Percentiles rank a stretch among this genome's conserved stretches.
Evolutionary conservation across 192 early-diverging fungal species (phyloP).

Genomic region (Phlyctochytrium planicorne): DNA sequence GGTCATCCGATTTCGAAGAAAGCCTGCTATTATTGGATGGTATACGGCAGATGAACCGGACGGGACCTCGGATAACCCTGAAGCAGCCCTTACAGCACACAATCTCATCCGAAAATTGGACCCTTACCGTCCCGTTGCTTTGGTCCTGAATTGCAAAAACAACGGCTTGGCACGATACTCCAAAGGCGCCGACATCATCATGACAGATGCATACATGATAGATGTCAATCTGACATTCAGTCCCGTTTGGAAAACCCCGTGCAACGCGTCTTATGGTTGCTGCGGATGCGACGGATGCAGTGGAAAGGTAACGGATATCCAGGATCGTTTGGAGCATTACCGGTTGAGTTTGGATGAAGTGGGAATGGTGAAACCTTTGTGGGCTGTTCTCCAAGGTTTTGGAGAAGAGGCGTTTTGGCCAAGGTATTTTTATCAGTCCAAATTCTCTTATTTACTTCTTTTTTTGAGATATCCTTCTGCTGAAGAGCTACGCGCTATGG

Average conservation of each 20-base stretch:
- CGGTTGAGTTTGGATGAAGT: not conserved
- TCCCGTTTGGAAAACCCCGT: slow-evolving; percentile 3
- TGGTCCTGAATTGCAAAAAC: slow-evolving; percentile 14
- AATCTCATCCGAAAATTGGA: not conserved
- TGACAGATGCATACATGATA: slow-evolving; percentile 5
- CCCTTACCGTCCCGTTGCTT: slow-evolving; percentile 15
- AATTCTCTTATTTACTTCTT: not conserved
- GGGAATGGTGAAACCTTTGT: not conserved
- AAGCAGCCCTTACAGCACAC: not conserved
- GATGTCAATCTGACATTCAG: not conserved
- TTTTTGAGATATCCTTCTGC: not conserved
- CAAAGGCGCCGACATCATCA: not conserved
- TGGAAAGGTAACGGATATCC: not conserved
- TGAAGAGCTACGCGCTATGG: slow-evolving; percentile 9
- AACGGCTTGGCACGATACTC: not conserved
- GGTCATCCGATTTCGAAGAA: not conserved
- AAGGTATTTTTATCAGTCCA: not conserved
- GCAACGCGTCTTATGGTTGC: slow-evolving; percentile 11
- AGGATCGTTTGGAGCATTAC: not conserved
- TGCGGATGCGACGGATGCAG: slow-evolving; percentile 12
- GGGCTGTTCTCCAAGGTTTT: slow-evolving; percentile 10
- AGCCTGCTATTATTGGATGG: slow-evolving; percentile 1
- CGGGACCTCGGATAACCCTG: not conserved
- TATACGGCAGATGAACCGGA: slow-evolving; percentile 15
- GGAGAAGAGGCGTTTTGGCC: slow-evolving; percentile 3